Percentiles rank a stretch among this genome's conserved stretches.
phyloP scores from a whole-genome alignment of 305 asterid species.

The Euphrasia arctica region DNA sequence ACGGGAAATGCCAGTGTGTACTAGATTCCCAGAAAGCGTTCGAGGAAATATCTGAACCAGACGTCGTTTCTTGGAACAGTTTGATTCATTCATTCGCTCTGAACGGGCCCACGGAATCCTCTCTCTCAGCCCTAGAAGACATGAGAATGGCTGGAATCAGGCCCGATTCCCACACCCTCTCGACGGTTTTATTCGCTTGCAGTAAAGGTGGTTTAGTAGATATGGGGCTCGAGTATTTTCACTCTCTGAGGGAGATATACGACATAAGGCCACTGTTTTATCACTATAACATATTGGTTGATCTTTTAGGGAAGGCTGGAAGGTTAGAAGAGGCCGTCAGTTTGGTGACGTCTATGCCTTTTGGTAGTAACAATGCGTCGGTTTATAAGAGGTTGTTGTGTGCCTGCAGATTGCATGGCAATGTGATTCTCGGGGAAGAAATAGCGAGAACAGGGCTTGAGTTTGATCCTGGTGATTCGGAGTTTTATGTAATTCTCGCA shows the following conservation, averaged over 20 bases:
- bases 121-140: conserved; percentile 30
- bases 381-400: conserved; percentile 26
- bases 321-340: conserved; percentile 30
- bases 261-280: conserved; percentile 24
- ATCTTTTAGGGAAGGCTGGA: conserved; percentile 35
- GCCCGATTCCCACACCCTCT: conserved; percentile 31
- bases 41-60: conserved; percentile 23
- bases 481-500: conserved; percentile 29
- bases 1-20: conserved; percentile 30
- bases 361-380: conserved; percentile 20
- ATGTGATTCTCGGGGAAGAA: conserved; percentile 33
- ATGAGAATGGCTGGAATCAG: conserved; percentile 28
- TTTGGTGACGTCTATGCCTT: conserved; percentile 24
- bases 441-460: conserved; percentile 28
- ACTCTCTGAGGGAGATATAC: conserved; percentile 20
- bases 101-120: conserved; percentile 8
- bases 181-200: conserved; percentile 29
- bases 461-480: conserved; percentile 29
- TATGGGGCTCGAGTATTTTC: conserved; percentile 31
- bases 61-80: conserved; percentile 31
- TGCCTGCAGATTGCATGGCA: conserved; percentile 31
- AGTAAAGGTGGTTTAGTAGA: conserved; percentile 29
- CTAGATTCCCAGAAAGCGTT: conserved; percentile 30
- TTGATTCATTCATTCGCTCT: conserved; percentile 31
- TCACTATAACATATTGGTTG: conserved; percentile 33